These are phyloP conservation scores for Francoa sonchifolia DNA, from an alignment of 441 rosid species.

Conservation along the genomic window DNA sequence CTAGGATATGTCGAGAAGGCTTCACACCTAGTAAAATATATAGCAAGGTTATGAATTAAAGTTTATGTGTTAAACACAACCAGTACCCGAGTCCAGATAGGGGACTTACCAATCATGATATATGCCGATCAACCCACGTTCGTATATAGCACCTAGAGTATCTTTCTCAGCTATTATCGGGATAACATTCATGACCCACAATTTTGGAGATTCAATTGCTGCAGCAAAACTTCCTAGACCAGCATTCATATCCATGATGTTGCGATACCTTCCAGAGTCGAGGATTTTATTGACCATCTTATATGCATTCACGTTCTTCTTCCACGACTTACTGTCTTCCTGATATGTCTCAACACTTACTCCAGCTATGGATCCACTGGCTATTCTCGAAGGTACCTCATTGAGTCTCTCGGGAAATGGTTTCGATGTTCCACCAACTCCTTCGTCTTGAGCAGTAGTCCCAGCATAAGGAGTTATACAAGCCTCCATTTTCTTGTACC, in stretches of 20 bases:
- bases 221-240: conserved; percentile 40
- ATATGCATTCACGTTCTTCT: conserved; percentile 27
- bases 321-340: conserved; percentile 24
- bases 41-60: neutral
- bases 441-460: conserved; percentile 17
- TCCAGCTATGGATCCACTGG: conserved; percentile 19
- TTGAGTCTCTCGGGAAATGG: conserved; percentile 28
- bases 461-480: conserved; percentile 30
- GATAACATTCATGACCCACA: conserved; percentile 44
- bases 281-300: conserved; percentile 24
- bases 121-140: conserved; percentile 38
- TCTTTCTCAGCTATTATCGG: conserved; percentile 33
- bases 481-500: conserved; percentile 35
- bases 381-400: conserved; percentile 25
- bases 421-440: conserved; percentile 20
- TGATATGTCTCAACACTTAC: conserved; percentile 20
- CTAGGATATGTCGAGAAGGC: conserved; percentile 40
- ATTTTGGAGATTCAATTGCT: conserved; percentile 26
- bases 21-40: conserved; percentile 27
- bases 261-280: conserved; percentile 28
- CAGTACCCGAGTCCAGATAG: too few relatives aligned
- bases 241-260: conserved; percentile 39
- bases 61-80: neutral
- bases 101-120: conserved; percentile 36
- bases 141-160: conserved; percentile 24